Conservation (phyloP, 768 basidiomycete species). For the Brasilioporus rufonigricans region DNA sequence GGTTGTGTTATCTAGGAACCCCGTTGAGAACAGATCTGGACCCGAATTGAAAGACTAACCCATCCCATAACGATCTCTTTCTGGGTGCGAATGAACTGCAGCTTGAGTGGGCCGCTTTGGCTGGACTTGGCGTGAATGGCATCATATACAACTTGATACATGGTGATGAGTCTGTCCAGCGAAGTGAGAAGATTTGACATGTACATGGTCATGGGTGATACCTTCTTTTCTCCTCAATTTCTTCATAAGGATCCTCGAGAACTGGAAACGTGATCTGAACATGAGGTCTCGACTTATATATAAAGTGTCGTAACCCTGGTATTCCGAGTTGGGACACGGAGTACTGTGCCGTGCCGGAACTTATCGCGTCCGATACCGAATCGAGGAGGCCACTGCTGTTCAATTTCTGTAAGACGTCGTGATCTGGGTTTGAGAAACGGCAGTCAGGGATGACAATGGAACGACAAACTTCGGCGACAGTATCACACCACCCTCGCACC, state of each 20-base stretch:
- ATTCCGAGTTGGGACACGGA: conserved; percentile 75
- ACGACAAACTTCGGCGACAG: conserved; percentile 52
- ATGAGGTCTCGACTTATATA: conserved; percentile 87
- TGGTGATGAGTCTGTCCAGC: conserved; percentile 63
- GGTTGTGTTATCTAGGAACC: conserved; percentile 78
- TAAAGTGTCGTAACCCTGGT: conserved; percentile 88
- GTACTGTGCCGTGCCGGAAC: conserved; percentile 56
- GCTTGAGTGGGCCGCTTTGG: conserved; percentile 73
- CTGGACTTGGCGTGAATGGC: conserved; percentile 88
- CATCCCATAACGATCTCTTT: conserved; percentile 92
- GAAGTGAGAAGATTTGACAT: conserved; percentile 7
- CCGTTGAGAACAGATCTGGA: background rate
- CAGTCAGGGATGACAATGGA: background rate
- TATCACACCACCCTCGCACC: conserved; percentile 74
- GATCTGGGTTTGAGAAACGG: background rate
- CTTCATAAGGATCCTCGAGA: conserved; percentile 86
- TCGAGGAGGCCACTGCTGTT: conserved; percentile 55
- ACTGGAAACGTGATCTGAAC: conserved; percentile 86
- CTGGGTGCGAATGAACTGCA: conserved; percentile 84
- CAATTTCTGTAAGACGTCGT: conserved; percentile 51
- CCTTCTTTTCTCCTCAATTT: conserved; percentile 58
- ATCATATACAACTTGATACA: conserved; percentile 88
- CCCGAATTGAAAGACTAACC: conserved; percentile 50
- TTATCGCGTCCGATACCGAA: conserved; percentile 47
- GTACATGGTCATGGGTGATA: conserved; percentile 24